phyloP scores from a whole-genome alignment of 495 filamentous ascomycete species.

The Extremus antarcticus region DNA sequence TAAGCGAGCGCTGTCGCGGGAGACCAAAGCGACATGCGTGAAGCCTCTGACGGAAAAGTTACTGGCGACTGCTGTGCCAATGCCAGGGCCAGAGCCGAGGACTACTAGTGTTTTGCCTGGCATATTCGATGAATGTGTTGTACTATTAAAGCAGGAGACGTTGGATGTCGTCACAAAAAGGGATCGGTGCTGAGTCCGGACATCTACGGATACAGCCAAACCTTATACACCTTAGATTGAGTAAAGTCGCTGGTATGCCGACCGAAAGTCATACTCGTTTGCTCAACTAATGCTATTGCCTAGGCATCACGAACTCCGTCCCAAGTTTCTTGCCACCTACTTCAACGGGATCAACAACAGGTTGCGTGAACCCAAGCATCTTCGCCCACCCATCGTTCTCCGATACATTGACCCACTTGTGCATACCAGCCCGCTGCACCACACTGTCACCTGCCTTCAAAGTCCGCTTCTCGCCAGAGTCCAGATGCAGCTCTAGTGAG shows the following conservation, averaged over 20 bases:
- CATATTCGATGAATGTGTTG: conserved; percentile 8
- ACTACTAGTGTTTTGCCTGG: conserved; percentile 19
- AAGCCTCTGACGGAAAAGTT: conserved; percentile 20
- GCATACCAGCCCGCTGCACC: conserved; percentile 57
- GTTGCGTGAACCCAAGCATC: conserved; percentile 2
- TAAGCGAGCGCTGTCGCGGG: conserved; percentile 10
- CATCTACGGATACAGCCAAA: no score
- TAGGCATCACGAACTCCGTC: conserved; percentile 7
- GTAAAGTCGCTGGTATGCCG: no score
- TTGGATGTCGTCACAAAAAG: background rate
- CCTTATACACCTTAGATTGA: no score
- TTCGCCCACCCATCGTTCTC: conserved; percentile 28
- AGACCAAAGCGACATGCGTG: conserved; percentile 21
- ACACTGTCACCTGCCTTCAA: conserved; percentile 53
- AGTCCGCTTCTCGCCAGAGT: conserved; percentile 43
- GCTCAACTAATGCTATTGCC: no score
- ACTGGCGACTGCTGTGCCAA: conserved; percentile 13
- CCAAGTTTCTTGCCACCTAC: conserved; percentile 9
- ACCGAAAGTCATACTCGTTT: no score
- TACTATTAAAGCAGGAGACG: background rate
- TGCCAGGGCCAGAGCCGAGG: conserved; percentile 18
- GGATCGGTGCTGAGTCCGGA: no score
- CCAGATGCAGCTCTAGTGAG: conserved; percentile 49
- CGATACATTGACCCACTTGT: conserved; percentile 54
- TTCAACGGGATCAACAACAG: conserved; percentile 4